Evolutionary conservation across 2,329 filamentous ascomycete genomes (phyloP), one percentile per base, ranked within the genome.

Genomic region (Apiospora aurea): DNA sequence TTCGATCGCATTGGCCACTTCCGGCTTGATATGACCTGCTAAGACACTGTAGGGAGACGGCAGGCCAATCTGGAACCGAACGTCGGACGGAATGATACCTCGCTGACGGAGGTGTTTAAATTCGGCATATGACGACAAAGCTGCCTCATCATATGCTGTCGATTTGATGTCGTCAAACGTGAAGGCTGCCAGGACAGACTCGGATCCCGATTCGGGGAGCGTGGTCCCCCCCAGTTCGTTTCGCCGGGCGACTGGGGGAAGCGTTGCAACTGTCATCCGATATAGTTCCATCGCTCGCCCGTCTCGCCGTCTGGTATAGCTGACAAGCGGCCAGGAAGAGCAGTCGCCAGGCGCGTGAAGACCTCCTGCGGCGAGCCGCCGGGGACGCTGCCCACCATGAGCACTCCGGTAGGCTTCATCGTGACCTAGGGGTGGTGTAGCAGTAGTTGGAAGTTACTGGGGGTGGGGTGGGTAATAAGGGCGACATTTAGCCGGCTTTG

Each of bases 371-470:
- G 66, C 49, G 73, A 76, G 69, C 69, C 64, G n/a, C 75, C 75
- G 13, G 75, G 76, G 43, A 77, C 73, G 72, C 75, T 78, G 71
- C 75, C 76, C n/a, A 77, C 73, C 75, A 77, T 77, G 67, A 77
- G 75, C 8, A 78, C 74, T 72, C 76, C 73, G 26, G 74, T 72
- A 72, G 75, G 75, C 71, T 74, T 72, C 75, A 74, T 77, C 13
- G 29, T 74, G 71, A 67, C 44, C 71, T 71, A n/a, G 34, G 8
- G 21, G 8, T 49, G 46, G 46, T 21, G 21, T 10, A n/a, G 21
- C 21, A n/a, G 6, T 49, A n/a, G 5, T 10, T n/a, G 41, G 41
- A 1, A 29, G 2, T 29, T 29, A 29, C 26, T 2, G 26, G 26
- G 26, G 3, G 26, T 29, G 3, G 10, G 10, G 38, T 41, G 10